A percentile compares a stretch with the other conserved stretches of the same genome.
These are phyloP conservation scores for Lobosporangium transversale DNA, from an alignment of 192 early-diverging fungal genomes.

Conservation along the genomic window DNA sequence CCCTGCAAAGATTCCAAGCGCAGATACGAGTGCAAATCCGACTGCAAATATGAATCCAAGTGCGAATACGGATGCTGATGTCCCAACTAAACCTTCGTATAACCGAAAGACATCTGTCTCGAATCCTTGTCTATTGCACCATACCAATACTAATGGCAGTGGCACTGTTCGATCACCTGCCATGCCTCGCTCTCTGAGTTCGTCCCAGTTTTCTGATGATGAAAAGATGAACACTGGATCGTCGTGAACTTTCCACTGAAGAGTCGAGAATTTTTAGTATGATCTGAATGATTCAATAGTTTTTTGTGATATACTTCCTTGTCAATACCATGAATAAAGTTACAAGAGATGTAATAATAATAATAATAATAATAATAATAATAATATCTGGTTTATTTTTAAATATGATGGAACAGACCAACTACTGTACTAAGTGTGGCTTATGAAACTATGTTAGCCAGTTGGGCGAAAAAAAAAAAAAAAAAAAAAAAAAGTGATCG, in stretches of 20 bases:
- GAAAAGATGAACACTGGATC: too few relatives aligned
- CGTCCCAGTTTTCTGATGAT: neutral
- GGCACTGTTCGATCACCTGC: conserved; percentile 29
- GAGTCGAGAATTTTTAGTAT: neutral
- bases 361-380: too few relatives aligned
- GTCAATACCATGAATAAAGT: too few relatives aligned
- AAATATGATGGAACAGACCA: too few relatives aligned
- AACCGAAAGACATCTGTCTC: conserved; percentile 25
- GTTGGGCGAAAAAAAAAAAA: too few relatives aligned
- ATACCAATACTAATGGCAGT: conserved; percentile 21
- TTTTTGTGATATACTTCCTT: too few relatives aligned
- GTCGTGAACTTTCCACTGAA: conserved; percentile 3
- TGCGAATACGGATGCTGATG: neutral
- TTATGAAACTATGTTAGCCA: too few relatives aligned
- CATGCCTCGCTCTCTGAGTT: conserved; percentile 25
- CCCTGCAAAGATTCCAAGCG: neutral
- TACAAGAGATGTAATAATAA: too few relatives aligned
- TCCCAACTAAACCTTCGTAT: neutral
- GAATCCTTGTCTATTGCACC: conserved; percentile 46
- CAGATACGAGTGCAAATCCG: neutral
- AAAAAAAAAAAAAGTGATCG: too few relatives aligned
- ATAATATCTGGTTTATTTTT: too few relatives aligned
- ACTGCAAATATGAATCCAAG: too few relatives aligned
- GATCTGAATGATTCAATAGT: neutral
- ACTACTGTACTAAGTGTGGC: too few relatives aligned